Conservation (phyloP, 2,329 filamentous ascomycete species). For the Macrophomina pseudophaseolina region DNA sequence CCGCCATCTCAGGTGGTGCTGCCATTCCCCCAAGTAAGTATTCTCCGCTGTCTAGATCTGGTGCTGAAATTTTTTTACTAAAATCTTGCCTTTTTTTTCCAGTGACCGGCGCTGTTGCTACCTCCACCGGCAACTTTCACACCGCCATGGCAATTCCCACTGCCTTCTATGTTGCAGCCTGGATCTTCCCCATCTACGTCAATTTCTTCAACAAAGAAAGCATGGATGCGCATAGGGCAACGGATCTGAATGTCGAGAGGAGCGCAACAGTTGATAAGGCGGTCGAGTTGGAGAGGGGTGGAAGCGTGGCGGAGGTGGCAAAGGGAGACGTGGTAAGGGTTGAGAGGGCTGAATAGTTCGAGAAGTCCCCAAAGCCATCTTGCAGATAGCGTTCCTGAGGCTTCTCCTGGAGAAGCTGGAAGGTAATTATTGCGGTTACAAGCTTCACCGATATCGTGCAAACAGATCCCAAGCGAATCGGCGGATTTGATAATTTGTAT, state of each 20-base stretch:
- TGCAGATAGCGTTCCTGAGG: too few relatives aligned
- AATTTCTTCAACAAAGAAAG: slow-evolving; percentile 29
- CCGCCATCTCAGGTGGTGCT: slow-evolving; percentile 35
- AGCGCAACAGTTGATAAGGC: neutral
- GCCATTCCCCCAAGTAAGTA: slow-evolving; percentile 35
- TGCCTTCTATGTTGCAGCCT: slow-evolving; percentile 30
- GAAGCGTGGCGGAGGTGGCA: neutral
- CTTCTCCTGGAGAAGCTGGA: too few relatives aligned
- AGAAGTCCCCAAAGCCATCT: too few relatives aligned
- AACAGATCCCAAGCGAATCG: too few relatives aligned
- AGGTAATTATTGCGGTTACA: too few relatives aligned
- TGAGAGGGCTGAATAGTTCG: neutral
- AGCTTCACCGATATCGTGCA: too few relatives aligned
- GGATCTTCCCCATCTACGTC: slow-evolving; percentile 29
- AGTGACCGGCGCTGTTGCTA: slow-evolving; percentile 30
- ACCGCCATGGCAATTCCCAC: slow-evolving; percentile 32
- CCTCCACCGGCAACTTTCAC: slow-evolving; percentile 29
- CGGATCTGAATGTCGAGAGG: slow-evolving; percentile 26
- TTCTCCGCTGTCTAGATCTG: neutral
- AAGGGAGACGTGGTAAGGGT: neutral
- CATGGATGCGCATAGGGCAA: slow-evolving; percentile 25
- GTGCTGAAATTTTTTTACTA: neutral
- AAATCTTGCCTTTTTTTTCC: neutral
- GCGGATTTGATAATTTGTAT: too few relatives aligned
- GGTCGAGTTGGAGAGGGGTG: slow-evolving; percentile 8